Base-by-base conservation (phyloP, 805 yeast genomes). In the Kluyveromyces starmeri region DNA sequence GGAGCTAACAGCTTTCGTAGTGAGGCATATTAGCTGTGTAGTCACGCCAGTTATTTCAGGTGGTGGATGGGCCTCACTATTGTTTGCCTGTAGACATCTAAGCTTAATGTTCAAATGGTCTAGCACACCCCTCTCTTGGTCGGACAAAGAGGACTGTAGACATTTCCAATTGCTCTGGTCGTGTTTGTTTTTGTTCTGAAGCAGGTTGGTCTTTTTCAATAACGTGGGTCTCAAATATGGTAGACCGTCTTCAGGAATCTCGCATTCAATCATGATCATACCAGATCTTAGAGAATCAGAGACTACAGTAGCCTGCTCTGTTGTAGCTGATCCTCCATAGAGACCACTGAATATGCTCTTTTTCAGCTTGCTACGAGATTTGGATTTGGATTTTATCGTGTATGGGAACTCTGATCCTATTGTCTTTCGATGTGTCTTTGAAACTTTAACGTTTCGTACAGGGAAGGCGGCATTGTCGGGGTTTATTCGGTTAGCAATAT, bases 211-310 rank as follows among this genome's bases (percentile, higher is more conserved):
- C 38, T 61, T 63, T 31, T 54, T 50, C 17, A 64, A 45, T 27
- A 64, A 42, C 1, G 62, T 46, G 17, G 68, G 68, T 5, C 63
- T 50, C 28, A 53, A 45, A 36, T 64, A 64, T 4, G 67, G 63
- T 19, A 64, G 38, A 30, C 61, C 55, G 26, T 48, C 54, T 28
- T 54, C 48, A 13, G 67, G 67, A 20, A 58, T 40, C 2, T 40
- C 39, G 1, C 61, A 46, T 2, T 51, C 42, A 7, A 61, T 38
- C 2, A 55, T 42, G 4, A 64, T 47, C 16, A 60, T 26, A 1
- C 68, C 67, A 15, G 51, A 41, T 28, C 47, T 49, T 12, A 29
- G 30, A 14, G 10, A 38, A 23, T n/a, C 22, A 27, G 20, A 20
- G 8, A 7, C 14, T 20, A 20, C 23, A 9, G 22, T 3, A 34